Percentiles rank a stretch among this genome's conserved stretches.
These are phyloP conservation scores for Debaryomyces prosopidis DNA, from an alignment of 805 yeast genomes.

Conservation along the genomic window DNA sequence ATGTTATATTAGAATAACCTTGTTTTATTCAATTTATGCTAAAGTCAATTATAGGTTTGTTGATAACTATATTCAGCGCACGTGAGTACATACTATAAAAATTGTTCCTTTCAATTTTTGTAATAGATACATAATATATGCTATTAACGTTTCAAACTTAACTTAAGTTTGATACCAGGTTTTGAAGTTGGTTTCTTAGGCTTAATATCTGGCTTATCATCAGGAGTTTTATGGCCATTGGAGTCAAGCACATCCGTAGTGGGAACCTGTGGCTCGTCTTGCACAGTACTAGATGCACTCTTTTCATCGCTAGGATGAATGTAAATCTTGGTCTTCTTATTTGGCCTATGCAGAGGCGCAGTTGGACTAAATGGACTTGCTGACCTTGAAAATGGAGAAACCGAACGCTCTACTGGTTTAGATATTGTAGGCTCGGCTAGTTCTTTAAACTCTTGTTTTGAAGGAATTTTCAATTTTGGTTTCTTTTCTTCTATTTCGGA, in stretches of 20 bases:
- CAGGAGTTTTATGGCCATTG: too few species aligned
- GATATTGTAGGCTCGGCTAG: too few species aligned
- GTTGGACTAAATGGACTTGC: slow-evolving; percentile 19
- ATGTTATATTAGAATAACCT: not conserved
- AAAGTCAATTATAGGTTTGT: too few species aligned
- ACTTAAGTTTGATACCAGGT: slow-evolving; percentile 13
- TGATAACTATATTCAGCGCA: not conserved
- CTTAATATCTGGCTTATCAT: too few species aligned
- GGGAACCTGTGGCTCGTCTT: too few species aligned
- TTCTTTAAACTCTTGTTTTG: too few species aligned
- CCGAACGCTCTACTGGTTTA: slow-evolving; percentile 4
- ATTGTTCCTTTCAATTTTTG: not conserved
- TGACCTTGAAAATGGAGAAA: slow-evolving; percentile 15
- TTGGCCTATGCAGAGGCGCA: slow-evolving; percentile 7
- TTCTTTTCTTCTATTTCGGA: too few species aligned
- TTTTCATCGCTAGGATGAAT: slow-evolving; percentile 17
- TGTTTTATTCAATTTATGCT: too few species aligned
- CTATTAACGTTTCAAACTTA: slow-evolving; percentile 12
- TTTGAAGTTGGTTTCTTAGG: slow-evolving; percentile 6
- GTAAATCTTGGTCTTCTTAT: slow-evolving; percentile 28
- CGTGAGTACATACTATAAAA: not conserved
- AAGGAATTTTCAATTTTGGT: too few species aligned
- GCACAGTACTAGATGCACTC: not conserved
- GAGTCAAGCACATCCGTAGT: not conserved
- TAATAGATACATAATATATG: not conserved